A percentile compares a stretch with the other conserved stretches of the same genome.
These are phyloP conservation scores for Mentha longifolia DNA, from an alignment of 257 asterid genomes.

Conservation along the genomic window DNA sequence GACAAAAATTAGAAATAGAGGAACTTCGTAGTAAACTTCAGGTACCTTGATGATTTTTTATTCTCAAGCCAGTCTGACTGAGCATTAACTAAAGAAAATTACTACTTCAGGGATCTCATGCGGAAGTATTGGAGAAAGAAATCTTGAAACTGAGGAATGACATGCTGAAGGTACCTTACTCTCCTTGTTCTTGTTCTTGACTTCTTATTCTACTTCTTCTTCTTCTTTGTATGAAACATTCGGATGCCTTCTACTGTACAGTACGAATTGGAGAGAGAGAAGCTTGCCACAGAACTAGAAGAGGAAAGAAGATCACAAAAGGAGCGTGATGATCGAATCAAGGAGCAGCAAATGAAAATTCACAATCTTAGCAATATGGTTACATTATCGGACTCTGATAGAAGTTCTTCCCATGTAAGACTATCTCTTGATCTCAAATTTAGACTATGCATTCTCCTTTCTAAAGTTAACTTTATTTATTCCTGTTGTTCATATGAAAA, in stretches of 20 bases:
- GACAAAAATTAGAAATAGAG: slow-evolving; percentile 92
- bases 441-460: slow-evolving; percentile 15
- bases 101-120: slow-evolving; percentile 76
- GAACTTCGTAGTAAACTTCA: slow-evolving; percentile 84
- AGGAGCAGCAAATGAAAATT: slow-evolving; percentile 80
- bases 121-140: slow-evolving; percentile 92
- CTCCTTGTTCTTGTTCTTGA: not conserved
- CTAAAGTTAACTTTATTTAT: slow-evolving; percentile 8
- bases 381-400: slow-evolving; percentile 55
- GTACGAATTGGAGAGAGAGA: slow-evolving; percentile 87
- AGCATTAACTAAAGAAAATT: slow-evolving; percentile 17
- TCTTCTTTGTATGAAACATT: not conserved
- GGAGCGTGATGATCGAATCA: slow-evolving; percentile 70
- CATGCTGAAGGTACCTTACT: slow-evolving; percentile 74
- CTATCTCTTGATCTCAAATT: slow-evolving; percentile 2
- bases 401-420: slow-evolving; percentile 61
- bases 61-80: slow-evolving; percentile 7
- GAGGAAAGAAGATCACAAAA: slow-evolving; percentile 92
- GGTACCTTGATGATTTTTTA: slow-evolving; percentile 45
- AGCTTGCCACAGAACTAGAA: slow-evolving; percentile 86
- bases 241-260: slow-evolving; percentile 36
- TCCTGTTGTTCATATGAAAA: slow-evolving; percentile 5
- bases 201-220: not conserved
- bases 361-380: slow-evolving; percentile 64
- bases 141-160: slow-evolving; percentile 91